Evolutionary conservation across 2,329 filamentous ascomycete genomes (phyloP), one percentile per base, ranked within the genome.

Genomic region (Trichoderma sp.): DNA sequence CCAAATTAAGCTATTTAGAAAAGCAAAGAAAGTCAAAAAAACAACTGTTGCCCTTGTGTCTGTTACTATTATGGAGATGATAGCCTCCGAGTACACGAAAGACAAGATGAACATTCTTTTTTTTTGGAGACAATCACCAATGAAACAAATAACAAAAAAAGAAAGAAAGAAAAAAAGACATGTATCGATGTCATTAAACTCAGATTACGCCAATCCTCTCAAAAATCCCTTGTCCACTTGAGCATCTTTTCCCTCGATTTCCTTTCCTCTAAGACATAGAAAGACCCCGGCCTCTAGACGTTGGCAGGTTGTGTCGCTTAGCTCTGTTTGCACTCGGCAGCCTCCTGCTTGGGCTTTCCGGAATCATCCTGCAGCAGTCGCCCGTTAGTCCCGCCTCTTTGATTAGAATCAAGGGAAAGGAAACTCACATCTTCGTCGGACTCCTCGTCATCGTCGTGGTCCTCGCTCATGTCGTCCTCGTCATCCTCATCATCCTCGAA

Each of bases 261-360:
- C n/a, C 26, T 55, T 55, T 28, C 60, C 50, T 55, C 50, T 63
- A 55, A 26, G 34, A 54, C 54, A 52, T 54, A 52, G 59, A 54
- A 62, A 63, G 60, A 41, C 26, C 51, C 48, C 41, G 44, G 26
- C 50, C 28, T 44, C 48, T 51, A 47, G 19, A 63, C 19, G 26
- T 26, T 30, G 48, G 26, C 19, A 55, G 60, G 21, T 47, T 45
- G 44, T 45, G 50, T 21, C 47, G 41, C 21, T 80, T 87, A 96
- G 82, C 91, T 96, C 82, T 96, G 92, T 85, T 97, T 97, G 88
- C 93, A 97, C 83, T 97, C 93, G 71, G 93, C 91, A 71, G 92
- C 89, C 81, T 96, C 92, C 81, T 95, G 92, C 85, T 96, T 96
- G 66, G 93, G 92, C 85, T 94, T 96, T 72, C 90, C 89, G 69